Conservation (phyloP, 164 flowering plant species). For the Malania oleifera region DNA sequence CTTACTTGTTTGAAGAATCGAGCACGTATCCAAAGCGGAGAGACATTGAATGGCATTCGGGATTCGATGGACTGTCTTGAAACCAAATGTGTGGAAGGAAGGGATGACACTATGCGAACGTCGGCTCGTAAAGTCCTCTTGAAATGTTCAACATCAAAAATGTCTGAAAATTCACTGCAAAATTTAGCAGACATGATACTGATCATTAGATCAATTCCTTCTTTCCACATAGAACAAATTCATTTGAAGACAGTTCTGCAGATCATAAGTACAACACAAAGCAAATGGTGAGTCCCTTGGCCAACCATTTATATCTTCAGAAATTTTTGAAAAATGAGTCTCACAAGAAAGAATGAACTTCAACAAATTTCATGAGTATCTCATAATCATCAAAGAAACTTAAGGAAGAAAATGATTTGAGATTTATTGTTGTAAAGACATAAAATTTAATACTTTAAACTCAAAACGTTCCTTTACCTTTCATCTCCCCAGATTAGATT, state of each 20-base stretch:
- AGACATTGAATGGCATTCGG: conserved; percentile 34
- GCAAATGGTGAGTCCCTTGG: too few species aligned
- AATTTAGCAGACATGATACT: background rate
- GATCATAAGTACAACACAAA: too few species aligned
- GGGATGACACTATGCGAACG: conserved; percentile 55
- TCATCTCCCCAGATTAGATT: conserved; percentile 49
- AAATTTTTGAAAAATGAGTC: too few species aligned
- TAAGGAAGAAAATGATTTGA: too few species aligned
- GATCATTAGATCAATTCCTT: background rate
- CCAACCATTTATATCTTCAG: too few species aligned
- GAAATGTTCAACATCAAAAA: conserved; percentile 66
- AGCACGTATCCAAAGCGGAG: conserved; percentile 48
- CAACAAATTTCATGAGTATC: too few species aligned
- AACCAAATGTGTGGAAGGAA: conserved; percentile 48
- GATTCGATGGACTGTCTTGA: conserved; percentile 28
- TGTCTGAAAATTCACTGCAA: conserved; percentile 63
- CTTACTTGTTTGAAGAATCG: conserved; percentile 42
- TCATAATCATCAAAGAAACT: too few species aligned
- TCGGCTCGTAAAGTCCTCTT: conserved; percentile 45
- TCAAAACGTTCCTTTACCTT: conserved; percentile 26
- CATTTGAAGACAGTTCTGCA: background rate
- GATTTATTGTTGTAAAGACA: too few species aligned
- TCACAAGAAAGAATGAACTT: too few species aligned
- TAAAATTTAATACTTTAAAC: background rate
- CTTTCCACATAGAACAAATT: background rate